Evolutionary conservation across 2,329 filamentous ascomycete species (phyloP).

Genomic region (Trichoderma sp.): DNA sequence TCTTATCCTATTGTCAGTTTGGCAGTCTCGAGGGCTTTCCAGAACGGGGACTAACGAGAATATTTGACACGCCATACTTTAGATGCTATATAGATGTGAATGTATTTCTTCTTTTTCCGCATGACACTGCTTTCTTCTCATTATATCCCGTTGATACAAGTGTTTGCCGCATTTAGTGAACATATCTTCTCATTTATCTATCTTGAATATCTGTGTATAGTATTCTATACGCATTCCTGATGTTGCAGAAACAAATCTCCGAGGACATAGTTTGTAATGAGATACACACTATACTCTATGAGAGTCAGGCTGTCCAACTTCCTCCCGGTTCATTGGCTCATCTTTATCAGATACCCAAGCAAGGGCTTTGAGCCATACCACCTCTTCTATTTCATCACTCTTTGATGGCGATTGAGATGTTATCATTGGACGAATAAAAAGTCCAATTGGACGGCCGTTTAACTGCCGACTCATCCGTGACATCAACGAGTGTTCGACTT

Average conservation of each 20-base stretch:
- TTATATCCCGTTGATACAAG: neutral
- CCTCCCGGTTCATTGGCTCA: neutral
- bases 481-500: neutral
- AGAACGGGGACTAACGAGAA: fast-evolving
- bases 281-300: no score
- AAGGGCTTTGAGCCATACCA: neutral
- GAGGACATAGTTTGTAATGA: neutral
- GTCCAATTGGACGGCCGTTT: neutral
- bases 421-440: neutral
- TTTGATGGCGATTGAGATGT: neutral
- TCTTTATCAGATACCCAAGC: neutral
- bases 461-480: neutral
- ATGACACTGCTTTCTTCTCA: neutral
- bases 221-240: neutral
- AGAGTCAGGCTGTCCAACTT: no score
- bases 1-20: neutral
- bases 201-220: neutral
- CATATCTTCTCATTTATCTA: fast-evolving
- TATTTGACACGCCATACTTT: neutral
- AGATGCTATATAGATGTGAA: no score
- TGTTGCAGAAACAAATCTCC: neutral
- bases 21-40: neutral
- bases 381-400: neutral
- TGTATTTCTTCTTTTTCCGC: neutral
- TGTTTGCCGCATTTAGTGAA: fast-evolving